These are phyloP conservation scores for Linum lewisii DNA, from an alignment of 345 rosid species.

Conservation along the genomic window DNA sequence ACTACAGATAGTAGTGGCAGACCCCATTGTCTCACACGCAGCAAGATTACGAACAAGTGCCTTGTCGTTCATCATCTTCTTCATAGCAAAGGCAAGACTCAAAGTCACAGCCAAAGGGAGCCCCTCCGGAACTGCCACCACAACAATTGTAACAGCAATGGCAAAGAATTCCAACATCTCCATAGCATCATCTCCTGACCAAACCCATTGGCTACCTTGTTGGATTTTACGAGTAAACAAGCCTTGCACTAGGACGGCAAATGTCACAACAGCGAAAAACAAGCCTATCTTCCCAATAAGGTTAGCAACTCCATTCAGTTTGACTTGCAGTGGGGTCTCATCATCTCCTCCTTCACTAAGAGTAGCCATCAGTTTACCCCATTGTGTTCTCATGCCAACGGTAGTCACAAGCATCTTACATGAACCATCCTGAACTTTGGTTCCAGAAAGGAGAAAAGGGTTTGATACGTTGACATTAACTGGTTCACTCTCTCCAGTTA, in stretches of 20 bases:
- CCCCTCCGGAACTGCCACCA: slow-evolving; percentile 11
- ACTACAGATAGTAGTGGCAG: slow-evolving; percentile 12
- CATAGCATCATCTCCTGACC: slow-evolving; percentile 8
- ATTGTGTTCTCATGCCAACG: slow-evolving; percentile 11
- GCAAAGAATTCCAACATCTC: slow-evolving; percentile 10
- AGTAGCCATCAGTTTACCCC: slow-evolving; percentile 12
- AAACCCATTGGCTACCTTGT: slow-evolving; percentile 9
- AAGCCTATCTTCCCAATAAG: slow-evolving; percentile 6
- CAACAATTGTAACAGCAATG: slow-evolving; percentile 9
- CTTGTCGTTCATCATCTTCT: slow-evolving; percentile 11
- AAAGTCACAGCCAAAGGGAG: slow-evolving; percentile 11
- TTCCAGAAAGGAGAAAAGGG: slow-evolving; percentile 7
- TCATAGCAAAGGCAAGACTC: slow-evolving; percentile 13
- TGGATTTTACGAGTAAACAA: slow-evolving; percentile 1
- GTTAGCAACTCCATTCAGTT: slow-evolving; percentile 8
- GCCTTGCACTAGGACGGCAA: slow-evolving; percentile 11
- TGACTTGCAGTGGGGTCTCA: slow-evolving; percentile 12
- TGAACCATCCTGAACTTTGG: slow-evolving; percentile 11
- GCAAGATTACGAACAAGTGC: slow-evolving; percentile 10
- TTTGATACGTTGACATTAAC: slow-evolving; percentile 4
- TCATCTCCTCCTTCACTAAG: slow-evolving; percentile 12
- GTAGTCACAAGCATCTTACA: slow-evolving; percentile 11
- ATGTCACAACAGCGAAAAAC: slow-evolving; percentile 5
- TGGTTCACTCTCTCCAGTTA: slow-evolving; percentile 11
- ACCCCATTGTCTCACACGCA: slow-evolving; percentile 11